Conservation (phyloP, 1,284 basidiomycete genomes). For the Mixia osmundae region DNA sequence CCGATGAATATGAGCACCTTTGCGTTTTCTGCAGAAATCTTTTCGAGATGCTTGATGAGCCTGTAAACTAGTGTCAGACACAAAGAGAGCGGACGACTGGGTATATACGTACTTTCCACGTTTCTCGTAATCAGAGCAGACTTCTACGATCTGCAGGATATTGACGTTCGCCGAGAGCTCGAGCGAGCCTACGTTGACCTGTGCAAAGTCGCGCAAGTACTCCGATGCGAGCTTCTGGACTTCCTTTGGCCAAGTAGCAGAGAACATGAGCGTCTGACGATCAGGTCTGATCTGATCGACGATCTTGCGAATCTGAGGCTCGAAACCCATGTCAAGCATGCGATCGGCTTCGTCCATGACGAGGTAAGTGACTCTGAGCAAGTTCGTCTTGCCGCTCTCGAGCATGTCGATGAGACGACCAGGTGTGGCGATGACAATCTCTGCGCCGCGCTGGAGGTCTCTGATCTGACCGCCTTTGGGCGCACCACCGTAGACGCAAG, state of each 20-base stretch:
- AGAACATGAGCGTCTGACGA: conserved; percentile 39
- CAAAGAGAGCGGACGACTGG: too few species aligned
- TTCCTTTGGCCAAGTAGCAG: conserved; percentile 98
- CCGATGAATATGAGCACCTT: conserved; percentile 98
- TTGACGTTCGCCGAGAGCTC: conserved; percentile 97
- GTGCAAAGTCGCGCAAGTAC: conserved; percentile 86
- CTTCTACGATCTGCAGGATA: conserved; percentile 84
- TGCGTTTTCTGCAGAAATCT: conserved; percentile 86
- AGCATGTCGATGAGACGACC: conserved; percentile 84
- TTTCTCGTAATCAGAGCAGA: conserved; percentile 97
- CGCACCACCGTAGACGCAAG: conserved; percentile 93
- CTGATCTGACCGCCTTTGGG: conserved; percentile 97
- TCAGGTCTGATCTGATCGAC: conserved; percentile 40
- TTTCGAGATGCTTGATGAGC: conserved; percentile 88
- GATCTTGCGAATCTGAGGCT: conserved; percentile 97
- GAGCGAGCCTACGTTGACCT: conserved; percentile 97
- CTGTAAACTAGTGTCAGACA: background rate
- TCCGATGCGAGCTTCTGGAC: conserved; percentile 93
- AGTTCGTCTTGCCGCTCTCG: conserved; percentile 84
- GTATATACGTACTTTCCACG: conserved; percentile 37
- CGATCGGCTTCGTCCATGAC: conserved; percentile 99
- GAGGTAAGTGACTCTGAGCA: conserved; percentile 83
- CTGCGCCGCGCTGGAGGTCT: conserved; percentile 85
- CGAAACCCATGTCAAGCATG: conserved; percentile 98
- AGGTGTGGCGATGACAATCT: conserved; percentile 83